A percentile compares a stretch with the other conserved stretches of the same genome.
Evolutionary conservation across 805 yeast species (phyloP).

Genomic region (Zygosaccharomyces bisporus): DNA sequence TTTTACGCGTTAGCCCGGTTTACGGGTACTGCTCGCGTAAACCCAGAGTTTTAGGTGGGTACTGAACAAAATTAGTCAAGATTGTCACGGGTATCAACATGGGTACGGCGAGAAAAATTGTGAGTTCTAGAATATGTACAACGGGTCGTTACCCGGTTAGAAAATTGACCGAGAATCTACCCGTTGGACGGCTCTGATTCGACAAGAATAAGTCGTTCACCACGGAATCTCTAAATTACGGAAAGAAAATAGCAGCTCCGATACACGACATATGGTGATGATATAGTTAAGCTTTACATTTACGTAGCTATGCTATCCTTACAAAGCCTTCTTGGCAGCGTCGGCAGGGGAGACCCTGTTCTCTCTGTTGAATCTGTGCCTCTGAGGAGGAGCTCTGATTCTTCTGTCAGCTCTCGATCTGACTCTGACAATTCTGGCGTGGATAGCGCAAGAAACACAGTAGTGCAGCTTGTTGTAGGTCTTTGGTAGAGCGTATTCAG

Average conservation of each 20-base stretch:
- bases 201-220: slow-evolving; percentile 1
- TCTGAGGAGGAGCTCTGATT: slow-evolving; percentile 97
- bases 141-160: too few relatives aligned
- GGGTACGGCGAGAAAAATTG: too few relatives aligned
- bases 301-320: slow-evolving; percentile 24
- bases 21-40: too few relatives aligned
- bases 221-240: neutral
- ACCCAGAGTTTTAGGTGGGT: too few relatives aligned
- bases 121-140: too few relatives aligned
- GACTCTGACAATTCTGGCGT: slow-evolving; percentile 99
- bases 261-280: neutral
- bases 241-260: neutral
- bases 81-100: too few relatives aligned
- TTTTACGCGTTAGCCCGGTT: too few relatives aligned
- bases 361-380: slow-evolving; percentile 97
- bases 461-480: slow-evolving; percentile 99
- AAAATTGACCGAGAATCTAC: too few relatives aligned
- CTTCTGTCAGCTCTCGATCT: slow-evolving; percentile 99
- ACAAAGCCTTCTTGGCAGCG: slow-evolving; percentile 91
- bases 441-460: slow-evolving; percentile 99
- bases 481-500: slow-evolving; percentile 99
- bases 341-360: slow-evolving; percentile 95
- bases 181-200: too few relatives aligned
- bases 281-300: slow-evolving; percentile 6
- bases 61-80: too few relatives aligned